Base-by-base conservation (phyloP, 768 basidiomycete genomes). In the Trametes punicea region DNA sequence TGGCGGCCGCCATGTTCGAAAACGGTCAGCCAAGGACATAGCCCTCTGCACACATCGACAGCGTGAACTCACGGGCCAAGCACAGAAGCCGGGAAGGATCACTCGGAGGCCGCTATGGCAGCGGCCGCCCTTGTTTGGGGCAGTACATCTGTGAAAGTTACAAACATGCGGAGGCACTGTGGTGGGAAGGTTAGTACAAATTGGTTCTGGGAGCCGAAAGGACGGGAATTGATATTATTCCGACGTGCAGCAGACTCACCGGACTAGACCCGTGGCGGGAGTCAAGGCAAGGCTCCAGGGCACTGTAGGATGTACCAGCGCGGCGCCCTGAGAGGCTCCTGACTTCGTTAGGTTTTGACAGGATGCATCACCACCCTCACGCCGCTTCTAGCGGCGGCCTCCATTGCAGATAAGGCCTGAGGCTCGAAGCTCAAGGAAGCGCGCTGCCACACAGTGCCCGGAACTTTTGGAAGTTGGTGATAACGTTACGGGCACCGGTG, bases 101-200 rank as follows among this genome's bases (percentile, higher is more conserved):
- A 36, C 23, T 31, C 52, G 52, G 52, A 34, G 42, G 52, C 52
- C 52, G 52, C 52, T 15, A 36, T 45, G 27, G 18, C 33, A 15
- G 31, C 41, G 4, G 27, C 27, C 21, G 30, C n/a, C 20, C 30
- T 20, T 44, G 31, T 23, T 52, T n/a, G 15, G 30, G 6, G n/a
- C 26, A 5, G 6, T 25, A 18, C 38, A 18, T 33, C 30, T 33
- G 46, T 20, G 30, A 47, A 33, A 11, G 10, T n/a, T n/a, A 20
- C 46, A 33, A 20, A 15, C 18, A 18, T n/a, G 4, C 36, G 53
- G 45, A 46, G 11, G 29, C 20, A 27, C 36, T 20, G 18, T 38
- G 25, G 46, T 55, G 55, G 30, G 55, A 55, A 42, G 39, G n/a
- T 44, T 8, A 23, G 46, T 16, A 55, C 55, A 42, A 41, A 48